Conservation (phyloP, 2,329 filamentous ascomycete genomes). For the Alternaria postmessia region DNA sequence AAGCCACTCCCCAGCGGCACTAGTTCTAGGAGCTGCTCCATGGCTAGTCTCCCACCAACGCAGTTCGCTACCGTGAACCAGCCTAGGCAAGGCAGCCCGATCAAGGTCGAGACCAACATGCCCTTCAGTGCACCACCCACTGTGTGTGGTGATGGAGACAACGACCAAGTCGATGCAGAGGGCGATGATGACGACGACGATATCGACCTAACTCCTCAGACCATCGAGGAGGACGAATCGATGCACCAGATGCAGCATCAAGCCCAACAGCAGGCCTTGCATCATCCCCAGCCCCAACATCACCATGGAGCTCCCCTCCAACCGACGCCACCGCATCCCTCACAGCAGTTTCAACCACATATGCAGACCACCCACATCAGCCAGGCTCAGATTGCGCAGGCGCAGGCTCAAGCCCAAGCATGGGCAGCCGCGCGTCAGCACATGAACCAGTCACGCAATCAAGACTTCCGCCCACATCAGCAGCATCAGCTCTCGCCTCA, state of each 20-base stretch:
- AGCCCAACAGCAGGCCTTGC: slow-evolving; percentile 12
- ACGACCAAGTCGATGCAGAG: slow-evolving; percentile 47
- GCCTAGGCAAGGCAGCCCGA: slow-evolving; percentile 24
- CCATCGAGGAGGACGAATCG: slow-evolving; percentile 33
- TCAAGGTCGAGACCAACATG: slow-evolving; percentile 31
- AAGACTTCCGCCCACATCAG: slow-evolving; percentile 41
- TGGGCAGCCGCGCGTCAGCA: slow-evolving; percentile 48
- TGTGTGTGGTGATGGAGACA: slow-evolving; percentile 33
- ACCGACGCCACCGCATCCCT: slow-evolving; percentile 41
- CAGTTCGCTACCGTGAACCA: slow-evolving; percentile 28
- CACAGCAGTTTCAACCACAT: slow-evolving; percentile 35
- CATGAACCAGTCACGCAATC: slow-evolving; percentile 48
- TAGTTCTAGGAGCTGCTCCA: slow-evolving; percentile 38
- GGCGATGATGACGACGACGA: slow-evolving; percentile 49
- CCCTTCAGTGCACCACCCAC: slow-evolving; percentile 46
- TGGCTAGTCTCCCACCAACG: slow-evolving; percentile 40
- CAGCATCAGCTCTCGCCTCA: slow-evolving; percentile 40
- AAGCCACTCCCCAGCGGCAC: slow-evolving; percentile 39
- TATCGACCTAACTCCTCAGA: slow-evolving; percentile 41
- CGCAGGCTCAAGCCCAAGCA: slow-evolving; percentile 36
- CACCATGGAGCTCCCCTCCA: slow-evolving; percentile 38
- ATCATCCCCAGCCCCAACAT: slow-evolving; percentile 23
- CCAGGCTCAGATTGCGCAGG: slow-evolving; percentile 39
- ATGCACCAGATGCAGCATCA: slow-evolving; percentile 28
- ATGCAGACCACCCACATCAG: slow-evolving; percentile 40